Percentiles rank a stretch among this genome's conserved stretches.
phyloP scores from a whole-genome alignment of 106 monocot genomes.

The Acorus gramineus region DNA sequence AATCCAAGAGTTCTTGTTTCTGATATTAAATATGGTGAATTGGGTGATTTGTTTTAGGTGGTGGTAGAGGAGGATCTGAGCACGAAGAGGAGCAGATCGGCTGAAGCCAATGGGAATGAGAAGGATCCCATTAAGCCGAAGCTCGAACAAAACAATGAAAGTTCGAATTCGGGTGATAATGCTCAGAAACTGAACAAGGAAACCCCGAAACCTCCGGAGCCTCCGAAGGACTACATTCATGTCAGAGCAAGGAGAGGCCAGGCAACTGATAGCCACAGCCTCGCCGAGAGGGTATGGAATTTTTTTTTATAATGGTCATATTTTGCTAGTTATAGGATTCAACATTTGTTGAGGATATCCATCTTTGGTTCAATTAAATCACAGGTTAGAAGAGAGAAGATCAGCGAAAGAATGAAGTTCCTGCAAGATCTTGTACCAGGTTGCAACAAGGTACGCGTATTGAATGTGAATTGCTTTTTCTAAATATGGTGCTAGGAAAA shows the following conservation, averaged over 20 bases:
- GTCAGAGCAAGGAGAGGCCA: constrained; percentile 32
- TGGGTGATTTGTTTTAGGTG: constrained; percentile 3
- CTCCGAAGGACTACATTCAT: constrained; percentile 34
- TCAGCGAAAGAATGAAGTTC: constrained; percentile 43
- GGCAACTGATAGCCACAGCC: constrained; percentile 34
- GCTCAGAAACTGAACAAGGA: constrained; percentile 13
- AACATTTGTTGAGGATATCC: background rate
- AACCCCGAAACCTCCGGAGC: constrained; percentile 15
- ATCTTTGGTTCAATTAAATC: background rate
- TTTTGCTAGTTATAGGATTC: background rate
- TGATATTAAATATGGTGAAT: background rate
- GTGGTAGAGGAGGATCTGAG: constrained; percentile 7
- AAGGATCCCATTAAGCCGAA: constrained; percentile 12
- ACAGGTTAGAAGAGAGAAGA: constrained; percentile 46
- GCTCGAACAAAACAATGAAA: constrained; percentile 1
- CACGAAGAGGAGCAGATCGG: constrained; percentile 19
- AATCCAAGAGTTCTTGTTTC: background rate
- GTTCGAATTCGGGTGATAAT: background rate
- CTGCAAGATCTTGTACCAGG: constrained; percentile 38
- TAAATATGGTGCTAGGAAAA: background rate
- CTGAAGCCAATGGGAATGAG: constrained; percentile 3
- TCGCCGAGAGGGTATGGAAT: constrained; percentile 25
- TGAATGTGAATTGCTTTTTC: background rate
- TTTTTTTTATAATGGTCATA: background rate
- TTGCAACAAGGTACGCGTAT: constrained; percentile 21